Base-by-base conservation (phyloP, 2,329 filamentous ascomycete genomes). In the Botrytis deweyae region DNA sequence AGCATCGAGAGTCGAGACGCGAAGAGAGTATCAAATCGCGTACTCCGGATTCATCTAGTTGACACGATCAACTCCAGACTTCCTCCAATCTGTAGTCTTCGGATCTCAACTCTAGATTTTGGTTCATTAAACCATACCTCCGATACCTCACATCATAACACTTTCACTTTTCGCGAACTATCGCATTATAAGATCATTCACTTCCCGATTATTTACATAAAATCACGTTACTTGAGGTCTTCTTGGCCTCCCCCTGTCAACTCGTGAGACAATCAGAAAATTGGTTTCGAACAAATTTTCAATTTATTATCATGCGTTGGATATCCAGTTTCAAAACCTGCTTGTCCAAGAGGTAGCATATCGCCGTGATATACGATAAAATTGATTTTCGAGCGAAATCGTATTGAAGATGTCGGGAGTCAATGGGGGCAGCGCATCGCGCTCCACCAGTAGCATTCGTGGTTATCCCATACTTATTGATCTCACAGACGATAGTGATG, bases 21-120 rank as follows among this genome's bases (percentile, higher is more conserved):
- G 64, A 67, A 40, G 12, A 52, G 65, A 67, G 65, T n/a, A n/a
- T 38, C 46, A 67, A 29, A 55, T 67, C 46, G 33, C 46, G 65
- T 55, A 67, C 52, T 58, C 52, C 18, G 14, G 22, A 20, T 4
- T 33, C 38, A 63, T 36, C n/a, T 14, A 12, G 36, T 25, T 16
- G 22, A 40, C 44, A 36, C 42, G 29, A 66, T 22, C 63, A 66
- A 29, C 38, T 64, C 12, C 46, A 55, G 12, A 38, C 6, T 29
- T 29, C 29, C 9, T 10, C 6, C 6, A 8, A 40, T 25, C 9
- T 65, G 29, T 33, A n/a, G 14, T 46, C 20, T 65, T 40, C 22
- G 14, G n/a, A 44, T 55, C 22, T 9, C 16, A 36, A 40, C 22
- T 67, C 12, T 55, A 55, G 14, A 12, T 40, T 38, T 55, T 36